phyloP scores from a whole-genome alignment of 371 early-diverging fungal species.

The Neoconidiobolus thromboides region DNA sequence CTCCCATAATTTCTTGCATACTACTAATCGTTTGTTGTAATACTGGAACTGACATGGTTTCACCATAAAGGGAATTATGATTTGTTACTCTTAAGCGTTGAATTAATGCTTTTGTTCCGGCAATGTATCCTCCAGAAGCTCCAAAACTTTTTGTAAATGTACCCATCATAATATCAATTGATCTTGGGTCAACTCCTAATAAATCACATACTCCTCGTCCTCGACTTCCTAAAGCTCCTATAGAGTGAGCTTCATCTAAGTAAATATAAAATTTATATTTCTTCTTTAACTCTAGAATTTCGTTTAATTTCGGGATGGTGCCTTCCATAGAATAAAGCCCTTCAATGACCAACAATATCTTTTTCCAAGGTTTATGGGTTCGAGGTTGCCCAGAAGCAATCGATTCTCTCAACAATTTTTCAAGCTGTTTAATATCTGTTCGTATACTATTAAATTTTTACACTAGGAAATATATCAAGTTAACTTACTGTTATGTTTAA shows the following conservation, averaged over 20 bases:
- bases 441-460: slow-evolving; percentile 1
- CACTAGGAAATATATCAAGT: slow-evolving; percentile 7
- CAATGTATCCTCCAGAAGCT: slow-evolving; percentile 96
- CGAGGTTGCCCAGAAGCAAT: slow-evolving; percentile 98
- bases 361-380: slow-evolving; percentile 97
- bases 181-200: slow-evolving; percentile 67
- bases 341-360: slow-evolving; percentile 96
- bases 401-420: slow-evolving; percentile 65
- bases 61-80: slow-evolving; percentile 81
- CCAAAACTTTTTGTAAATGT: slow-evolving; percentile 99
- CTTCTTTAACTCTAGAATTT: slow-evolving; percentile 76
- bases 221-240: slow-evolving; percentile 87
- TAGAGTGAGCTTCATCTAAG: slow-evolving; percentile 99
- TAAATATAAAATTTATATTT: slow-evolving; percentile 97
- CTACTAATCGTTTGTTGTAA: slow-evolving; percentile 83
- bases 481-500: slow-evolving; percentile 71
- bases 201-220: slow-evolving; percentile 98
- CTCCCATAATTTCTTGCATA: slow-evolving; percentile 75
- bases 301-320: slow-evolving; percentile 73
- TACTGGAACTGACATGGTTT: slow-evolving; percentile 85
- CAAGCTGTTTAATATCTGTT: slow-evolving; percentile 46
- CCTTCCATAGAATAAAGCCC: slow-evolving; percentile 99
- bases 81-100: slow-evolving; percentile 62
- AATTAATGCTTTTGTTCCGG: slow-evolving; percentile 58
- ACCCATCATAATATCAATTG: slow-evolving; percentile 98